phyloP scores from a whole-genome alignment of 306 rosid genomes.

The Cyamopsis tetragonoloba region DNA sequence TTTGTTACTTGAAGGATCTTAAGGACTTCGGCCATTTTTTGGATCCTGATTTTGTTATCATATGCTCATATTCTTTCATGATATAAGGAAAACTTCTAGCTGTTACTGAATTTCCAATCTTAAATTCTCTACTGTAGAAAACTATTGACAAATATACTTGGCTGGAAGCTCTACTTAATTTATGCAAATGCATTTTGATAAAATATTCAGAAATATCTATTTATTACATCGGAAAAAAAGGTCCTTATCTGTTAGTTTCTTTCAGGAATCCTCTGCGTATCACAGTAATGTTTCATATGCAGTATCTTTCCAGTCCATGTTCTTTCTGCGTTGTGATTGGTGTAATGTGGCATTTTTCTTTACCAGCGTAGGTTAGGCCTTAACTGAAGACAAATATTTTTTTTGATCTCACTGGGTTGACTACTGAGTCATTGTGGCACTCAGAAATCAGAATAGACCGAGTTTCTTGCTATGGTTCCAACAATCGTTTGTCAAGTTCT shows the following conservation, averaged over 20 bases:
- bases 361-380: neutral
- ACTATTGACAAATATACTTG: neutral
- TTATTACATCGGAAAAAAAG: neutral
- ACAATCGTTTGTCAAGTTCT: constrained; percentile 24
- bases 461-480: constrained; percentile 11
- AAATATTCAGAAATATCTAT: constrained; percentile 4
- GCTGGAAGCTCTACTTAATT: neutral
- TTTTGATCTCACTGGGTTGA: neutral
- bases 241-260: neutral
- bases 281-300: neutral
- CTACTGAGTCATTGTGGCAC: constrained; percentile 11
- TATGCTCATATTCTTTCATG: constrained; percentile 11
- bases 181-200: constrained; percentile 6
- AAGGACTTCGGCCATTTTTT: neutral
- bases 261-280: neutral
- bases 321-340: neutral
- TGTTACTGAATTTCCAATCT: neutral
- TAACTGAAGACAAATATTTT: neutral
- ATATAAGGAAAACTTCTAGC: neutral
- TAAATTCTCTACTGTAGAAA: neutral
- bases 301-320: constrained; percentile 16
- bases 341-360: neutral
- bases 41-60: constrained; percentile 2
- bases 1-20: neutral
- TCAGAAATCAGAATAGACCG: neutral